A percentile compares a stretch with the other conserved stretches of the same genome.
Evolutionary conservation across 345 rosid genomes (phyloP).

Genomic region (Melaleuca alternifolia): DNA sequence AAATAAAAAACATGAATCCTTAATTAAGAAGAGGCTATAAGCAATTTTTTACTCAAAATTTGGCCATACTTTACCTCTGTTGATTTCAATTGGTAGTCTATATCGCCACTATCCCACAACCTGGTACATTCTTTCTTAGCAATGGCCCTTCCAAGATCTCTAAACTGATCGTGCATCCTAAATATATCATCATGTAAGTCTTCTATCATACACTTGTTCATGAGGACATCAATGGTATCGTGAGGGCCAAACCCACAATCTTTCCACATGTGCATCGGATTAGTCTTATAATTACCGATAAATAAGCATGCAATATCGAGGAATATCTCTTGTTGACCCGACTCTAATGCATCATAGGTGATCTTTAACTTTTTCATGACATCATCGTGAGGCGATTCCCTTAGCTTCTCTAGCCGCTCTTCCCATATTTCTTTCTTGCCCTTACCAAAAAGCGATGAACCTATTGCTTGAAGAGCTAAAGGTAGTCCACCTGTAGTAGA

Average conservation of each 20-base stretch:
- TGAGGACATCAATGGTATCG: background rate
- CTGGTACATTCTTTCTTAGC: background rate
- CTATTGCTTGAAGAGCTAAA: background rate
- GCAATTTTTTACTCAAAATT: background rate
- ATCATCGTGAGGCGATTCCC: background rate
- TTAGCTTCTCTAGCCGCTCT: background rate
- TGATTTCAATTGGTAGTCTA: background rate
- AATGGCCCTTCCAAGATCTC: background rate
- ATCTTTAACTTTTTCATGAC: background rate
- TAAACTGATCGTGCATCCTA: background rate
- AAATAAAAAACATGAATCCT: background rate
- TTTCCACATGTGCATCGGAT: background rate
- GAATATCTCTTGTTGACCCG: background rate
- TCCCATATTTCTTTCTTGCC: background rate
- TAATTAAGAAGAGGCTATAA: background rate
- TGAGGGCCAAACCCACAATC: background rate
- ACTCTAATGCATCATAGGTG: background rate
- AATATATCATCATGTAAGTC: accelerated
- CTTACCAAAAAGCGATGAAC: background rate
- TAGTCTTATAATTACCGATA: accelerated
- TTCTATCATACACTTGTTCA: background rate
- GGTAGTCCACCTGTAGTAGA: background rate
- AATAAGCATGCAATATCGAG: background rate
- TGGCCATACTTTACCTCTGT: background rate
- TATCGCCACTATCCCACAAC: background rate